These are phyloP conservation scores for Thelonectria discophora DNA, from an alignment of 2,329 filamentous ascomycete species.

Conservation along the genomic window DNA sequence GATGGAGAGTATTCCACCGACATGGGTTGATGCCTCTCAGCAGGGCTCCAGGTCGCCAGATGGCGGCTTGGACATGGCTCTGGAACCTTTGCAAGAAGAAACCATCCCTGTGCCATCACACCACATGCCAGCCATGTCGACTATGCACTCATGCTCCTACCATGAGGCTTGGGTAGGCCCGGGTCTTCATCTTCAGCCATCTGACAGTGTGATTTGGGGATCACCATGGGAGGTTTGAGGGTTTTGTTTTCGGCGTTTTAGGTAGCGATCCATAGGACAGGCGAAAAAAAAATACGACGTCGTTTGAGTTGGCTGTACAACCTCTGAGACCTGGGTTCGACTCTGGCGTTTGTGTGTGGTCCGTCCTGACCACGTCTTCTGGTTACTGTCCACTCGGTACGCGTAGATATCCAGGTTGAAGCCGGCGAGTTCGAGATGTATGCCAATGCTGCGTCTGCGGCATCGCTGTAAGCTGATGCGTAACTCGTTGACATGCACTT, in stretches of 20 bases:
- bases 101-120: conserved; percentile 4
- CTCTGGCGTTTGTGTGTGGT: not conserved
- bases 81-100: conserved; percentile 30
- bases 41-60: conserved; percentile 32
- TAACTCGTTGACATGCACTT: no score
- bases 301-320: not conserved
- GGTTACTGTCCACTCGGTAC: not conserved
- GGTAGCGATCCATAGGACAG: not conserved
- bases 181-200: not conserved
- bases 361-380: not conserved
- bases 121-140: not conserved
- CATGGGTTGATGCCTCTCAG: conserved; percentile 38
- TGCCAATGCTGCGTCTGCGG: no score
- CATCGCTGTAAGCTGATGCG: no score
- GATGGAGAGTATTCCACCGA: conserved; percentile 31
- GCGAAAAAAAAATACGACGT: not conserved
- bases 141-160: not conserved
- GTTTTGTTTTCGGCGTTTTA: not conserved
- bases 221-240: not conserved
- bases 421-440: no score
- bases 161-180: not conserved
- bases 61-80: conserved; percentile 36
- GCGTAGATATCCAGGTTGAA: no score
- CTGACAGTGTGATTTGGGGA: not conserved
- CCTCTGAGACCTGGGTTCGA: not conserved